Conservation (phyloP, 306 rosid species). For the Astragalus glycyphyllos region DNA sequence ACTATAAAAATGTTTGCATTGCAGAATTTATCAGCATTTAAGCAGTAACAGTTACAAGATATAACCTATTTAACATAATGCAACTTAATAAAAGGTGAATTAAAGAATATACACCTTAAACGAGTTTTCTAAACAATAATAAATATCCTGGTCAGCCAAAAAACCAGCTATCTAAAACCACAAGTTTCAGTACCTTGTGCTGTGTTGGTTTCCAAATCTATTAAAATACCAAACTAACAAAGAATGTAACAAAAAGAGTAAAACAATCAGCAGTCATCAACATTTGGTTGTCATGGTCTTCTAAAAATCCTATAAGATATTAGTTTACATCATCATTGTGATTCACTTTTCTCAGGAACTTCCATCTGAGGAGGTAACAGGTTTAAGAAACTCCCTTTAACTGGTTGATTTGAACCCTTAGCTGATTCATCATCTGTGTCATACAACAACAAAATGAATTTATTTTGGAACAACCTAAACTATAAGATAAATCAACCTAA, state of each 20-base stretch:
- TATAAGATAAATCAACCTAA: no score
- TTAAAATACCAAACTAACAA: constrained; percentile 49
- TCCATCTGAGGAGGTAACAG: constrained; percentile 85
- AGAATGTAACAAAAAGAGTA: constrained; percentile 44
- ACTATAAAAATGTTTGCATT: constrained; percentile 11
- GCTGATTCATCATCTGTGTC: constrained; percentile 78
- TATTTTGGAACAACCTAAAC: background rate
- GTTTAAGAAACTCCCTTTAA: constrained; percentile 87
- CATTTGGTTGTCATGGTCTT: constrained; percentile 44
- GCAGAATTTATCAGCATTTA: constrained; percentile 45
- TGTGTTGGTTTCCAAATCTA: constrained; percentile 40
- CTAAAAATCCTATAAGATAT: constrained; percentile 44
- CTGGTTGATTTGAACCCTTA: constrained; percentile 59
- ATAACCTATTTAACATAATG: constrained; percentile 46
- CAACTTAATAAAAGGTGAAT: constrained; percentile 48
- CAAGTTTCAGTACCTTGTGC: constrained; percentile 48
- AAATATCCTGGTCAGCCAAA: constrained; percentile 54
- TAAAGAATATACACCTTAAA: constrained; percentile 64
- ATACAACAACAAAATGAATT: constrained; percentile 21
- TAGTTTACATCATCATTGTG: constrained; percentile 56
- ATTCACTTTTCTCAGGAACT: constrained; percentile 81
- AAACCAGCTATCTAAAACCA: constrained; percentile 57
- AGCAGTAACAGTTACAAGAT: constrained; percentile 57
- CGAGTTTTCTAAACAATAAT: constrained; percentile 48
- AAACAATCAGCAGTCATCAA: constrained; percentile 50